Conservation (phyloP, 1,284 basidiomycete species). For the Puccinia polysora region DNA sequence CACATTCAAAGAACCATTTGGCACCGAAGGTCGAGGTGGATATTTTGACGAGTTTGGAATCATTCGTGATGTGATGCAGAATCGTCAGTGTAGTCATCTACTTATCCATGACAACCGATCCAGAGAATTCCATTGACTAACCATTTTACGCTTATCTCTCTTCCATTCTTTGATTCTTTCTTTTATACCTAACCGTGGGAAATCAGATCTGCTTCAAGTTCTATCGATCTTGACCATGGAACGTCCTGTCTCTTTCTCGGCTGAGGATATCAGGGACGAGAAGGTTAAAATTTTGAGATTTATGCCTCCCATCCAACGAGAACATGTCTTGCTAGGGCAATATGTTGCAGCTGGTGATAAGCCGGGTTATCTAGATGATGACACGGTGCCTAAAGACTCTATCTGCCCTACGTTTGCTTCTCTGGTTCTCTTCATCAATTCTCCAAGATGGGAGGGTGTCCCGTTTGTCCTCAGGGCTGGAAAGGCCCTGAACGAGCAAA, state of each 20-base stretch:
- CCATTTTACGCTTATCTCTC: neutral
- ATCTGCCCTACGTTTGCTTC: conserved; percentile 89
- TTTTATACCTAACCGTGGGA: neutral
- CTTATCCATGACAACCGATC: neutral
- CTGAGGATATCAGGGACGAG: conserved; percentile 94
- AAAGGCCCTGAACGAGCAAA: conserved; percentile 94
- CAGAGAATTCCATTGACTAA: neutral
- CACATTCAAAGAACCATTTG: conserved; percentile 97
- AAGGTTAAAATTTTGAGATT: conserved; percentile 93
- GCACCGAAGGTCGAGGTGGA: conserved; percentile 90
- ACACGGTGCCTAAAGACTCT: conserved; percentile 84
- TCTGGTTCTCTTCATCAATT: conserved; percentile 80
- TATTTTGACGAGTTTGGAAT: conserved; percentile 99
- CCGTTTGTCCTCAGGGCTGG: conserved; percentile 95
- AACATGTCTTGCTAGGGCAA: conserved; percentile 82
- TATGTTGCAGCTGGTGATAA: conserved; percentile 82
- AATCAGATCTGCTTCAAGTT: conserved; percentile 80
- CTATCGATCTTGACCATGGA: conserved; percentile 91
- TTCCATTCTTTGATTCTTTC: neutral
- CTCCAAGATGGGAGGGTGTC: conserved; percentile 93
- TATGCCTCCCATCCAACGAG: conserved; percentile 72
- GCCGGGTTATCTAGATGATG: conserved; percentile 93
- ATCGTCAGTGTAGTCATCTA: conserved; percentile 64
- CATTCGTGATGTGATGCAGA: conserved; percentile 90
- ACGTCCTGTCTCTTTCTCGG: conserved; percentile 89